These are phyloP conservation scores for Mortierella sp. DNA, from an alignment of 371 early-diverging fungal genomes.

Conservation along the genomic window DNA sequence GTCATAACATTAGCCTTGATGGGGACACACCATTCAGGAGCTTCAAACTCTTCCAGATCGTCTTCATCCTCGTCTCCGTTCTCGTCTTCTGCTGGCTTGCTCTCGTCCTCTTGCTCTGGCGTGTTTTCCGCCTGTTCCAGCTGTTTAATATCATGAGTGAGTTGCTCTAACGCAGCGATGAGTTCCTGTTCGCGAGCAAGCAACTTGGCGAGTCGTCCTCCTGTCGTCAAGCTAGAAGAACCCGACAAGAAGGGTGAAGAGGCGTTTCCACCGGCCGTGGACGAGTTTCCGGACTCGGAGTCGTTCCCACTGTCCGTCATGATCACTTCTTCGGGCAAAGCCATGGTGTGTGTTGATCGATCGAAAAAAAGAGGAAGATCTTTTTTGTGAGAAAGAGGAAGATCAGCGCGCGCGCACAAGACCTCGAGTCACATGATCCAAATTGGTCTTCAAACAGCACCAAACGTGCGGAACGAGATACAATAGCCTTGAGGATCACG, in stretches of 20 bases:
- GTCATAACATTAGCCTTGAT: constrained; percentile 94
- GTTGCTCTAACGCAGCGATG: constrained; percentile 39
- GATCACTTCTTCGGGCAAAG: constrained; percentile 40
- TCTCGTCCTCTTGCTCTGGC: neutral
- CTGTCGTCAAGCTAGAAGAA: constrained; percentile 16
- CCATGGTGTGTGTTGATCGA: constrained; percentile 14
- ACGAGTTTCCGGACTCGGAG: constrained; percentile 42
- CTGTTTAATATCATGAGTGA: constrained; percentile 33
- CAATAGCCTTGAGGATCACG: too few relatives aligned
- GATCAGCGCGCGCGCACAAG: neutral
- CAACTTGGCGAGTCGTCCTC: constrained; percentile 37
- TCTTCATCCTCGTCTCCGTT: constrained; percentile 37
- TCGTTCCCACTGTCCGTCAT: constrained; percentile 55
- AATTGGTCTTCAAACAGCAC: too few relatives aligned
- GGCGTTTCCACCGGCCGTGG: constrained; percentile 11
- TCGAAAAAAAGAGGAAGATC: constrained; percentile 5
- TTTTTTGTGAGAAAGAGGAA: neutral
- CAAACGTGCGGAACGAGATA: too few relatives aligned
- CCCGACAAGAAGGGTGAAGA: constrained; percentile 6
- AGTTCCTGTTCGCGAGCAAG: constrained; percentile 46
- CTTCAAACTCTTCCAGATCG: constrained; percentile 86
- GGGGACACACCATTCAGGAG: constrained; percentile 94
- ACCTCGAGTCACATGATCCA: too few relatives aligned
- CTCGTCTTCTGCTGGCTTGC: constrained; percentile 9
- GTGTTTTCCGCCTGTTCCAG: constrained; percentile 14